These are phyloP conservation scores for Malassezia furfur DNA, from an alignment of 1,284 basidiomycete genomes.

Conservation along the genomic window DNA sequence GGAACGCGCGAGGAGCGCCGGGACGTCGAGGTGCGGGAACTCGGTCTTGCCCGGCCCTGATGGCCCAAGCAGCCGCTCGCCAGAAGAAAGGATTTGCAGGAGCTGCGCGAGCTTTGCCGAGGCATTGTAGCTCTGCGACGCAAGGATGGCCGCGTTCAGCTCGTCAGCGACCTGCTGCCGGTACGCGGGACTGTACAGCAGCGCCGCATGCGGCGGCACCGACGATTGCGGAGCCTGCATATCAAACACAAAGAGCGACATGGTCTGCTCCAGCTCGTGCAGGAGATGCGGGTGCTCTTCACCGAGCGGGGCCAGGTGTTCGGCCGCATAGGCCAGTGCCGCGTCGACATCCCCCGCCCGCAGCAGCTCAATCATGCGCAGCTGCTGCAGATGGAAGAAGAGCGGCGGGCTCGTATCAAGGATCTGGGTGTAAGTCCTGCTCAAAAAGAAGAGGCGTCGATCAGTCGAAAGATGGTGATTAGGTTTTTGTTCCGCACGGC, in stretches of 20 bases:
- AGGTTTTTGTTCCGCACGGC: conserved; percentile 22
- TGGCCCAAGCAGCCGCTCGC: conserved; percentile 68
- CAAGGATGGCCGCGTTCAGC: conserved; percentile 87
- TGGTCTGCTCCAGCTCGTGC: conserved; percentile 80
- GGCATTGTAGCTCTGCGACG: conserved; percentile 78
- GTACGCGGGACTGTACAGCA: conserved; percentile 70
- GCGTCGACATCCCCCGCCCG: conserved; percentile 67
- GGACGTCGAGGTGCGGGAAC: conserved; percentile 32
- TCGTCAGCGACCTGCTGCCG: conserved; percentile 79
- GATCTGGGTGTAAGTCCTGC: conserved; percentile 57
- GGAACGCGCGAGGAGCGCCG: conserved; percentile 16
- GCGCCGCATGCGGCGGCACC: conserved; percentile 60
- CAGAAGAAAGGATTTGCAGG: conserved; percentile 76
- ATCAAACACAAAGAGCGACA: conserved; percentile 88
- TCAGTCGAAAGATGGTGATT: conserved; percentile 24
- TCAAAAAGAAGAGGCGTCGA: conserved; percentile 1
- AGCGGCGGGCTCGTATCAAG: conserved; percentile 81
- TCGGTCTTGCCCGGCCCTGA: conserved; percentile 35
- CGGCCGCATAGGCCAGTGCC: conserved; percentile 80
- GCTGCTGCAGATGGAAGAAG: conserved; percentile 86
- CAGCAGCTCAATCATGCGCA: conserved; percentile 88
- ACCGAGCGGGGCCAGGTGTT: conserved; percentile 83
- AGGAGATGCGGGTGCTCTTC: conserved; percentile 91
- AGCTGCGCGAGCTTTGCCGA: conserved; percentile 83
- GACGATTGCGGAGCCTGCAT: conserved; percentile 16